These are phyloP conservation scores for Protea cynaroides DNA, from an alignment of 164 flowering plant species.

Conservation along the genomic window DNA sequence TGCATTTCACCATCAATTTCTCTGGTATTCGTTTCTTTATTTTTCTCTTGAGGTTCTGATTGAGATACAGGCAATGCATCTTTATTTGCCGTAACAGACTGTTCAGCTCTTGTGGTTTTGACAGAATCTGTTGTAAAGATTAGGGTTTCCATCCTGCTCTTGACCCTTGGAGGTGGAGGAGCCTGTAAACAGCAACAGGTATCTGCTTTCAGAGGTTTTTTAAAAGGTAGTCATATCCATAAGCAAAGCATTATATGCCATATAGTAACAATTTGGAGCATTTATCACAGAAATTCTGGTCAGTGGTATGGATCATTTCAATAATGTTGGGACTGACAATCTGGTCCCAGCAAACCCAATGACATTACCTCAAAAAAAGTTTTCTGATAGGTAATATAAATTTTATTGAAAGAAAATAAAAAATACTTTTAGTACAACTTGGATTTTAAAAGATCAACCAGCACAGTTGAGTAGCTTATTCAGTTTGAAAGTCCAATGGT, in stretches of 20 bases:
- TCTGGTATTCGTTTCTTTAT: constrained; percentile 17
- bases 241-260: background rate
- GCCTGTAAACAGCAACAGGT: constrained; percentile 44
- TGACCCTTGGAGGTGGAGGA: constrained; percentile 63
- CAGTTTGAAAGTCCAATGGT: too few relatives aligned
- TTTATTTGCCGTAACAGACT: constrained; percentile 18
- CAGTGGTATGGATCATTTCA: too few relatives aligned
- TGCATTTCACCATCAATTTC: constrained; percentile 36
- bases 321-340: too few relatives aligned
- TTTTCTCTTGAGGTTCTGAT: constrained; percentile 17
- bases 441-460: too few relatives aligned
- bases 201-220: constrained; percentile 3
- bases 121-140: constrained; percentile 55
- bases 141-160: constrained; percentile 75
- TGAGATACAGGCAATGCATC: constrained; percentile 21
- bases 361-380: too few relatives aligned
- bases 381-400: too few relatives aligned
- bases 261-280: background rate
- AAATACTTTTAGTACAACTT: too few relatives aligned
- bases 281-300: background rate
- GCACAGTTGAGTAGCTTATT: too few relatives aligned
- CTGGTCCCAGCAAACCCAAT: too few relatives aligned
- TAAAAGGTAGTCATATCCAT: background rate
- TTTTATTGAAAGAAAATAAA: too few relatives aligned
- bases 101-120: constrained; percentile 34